A percentile compares a stretch with the other conserved stretches of the same genome.
These are phyloP conservation scores for Rhododendron ferrugineum DNA, from an alignment of 148 eudicot species.

Conservation along the genomic window DNA sequence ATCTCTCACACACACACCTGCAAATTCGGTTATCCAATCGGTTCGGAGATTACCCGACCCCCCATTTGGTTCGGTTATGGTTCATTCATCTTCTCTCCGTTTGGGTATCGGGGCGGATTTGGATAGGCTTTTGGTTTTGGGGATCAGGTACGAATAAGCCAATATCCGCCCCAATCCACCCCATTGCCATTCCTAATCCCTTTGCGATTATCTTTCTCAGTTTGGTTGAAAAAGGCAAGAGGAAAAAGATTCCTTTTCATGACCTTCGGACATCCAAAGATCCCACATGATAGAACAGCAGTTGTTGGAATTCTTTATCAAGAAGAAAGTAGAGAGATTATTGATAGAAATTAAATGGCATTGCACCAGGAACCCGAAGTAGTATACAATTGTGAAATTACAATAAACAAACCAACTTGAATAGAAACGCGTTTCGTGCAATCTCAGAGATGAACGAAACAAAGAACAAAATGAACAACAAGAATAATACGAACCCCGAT, in stretches of 20 bases:
- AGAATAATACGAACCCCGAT: conserved; percentile 4
- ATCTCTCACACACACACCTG: too few species aligned
- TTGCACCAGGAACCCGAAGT: neutral
- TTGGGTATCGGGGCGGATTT: too few species aligned
- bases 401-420: neutral
- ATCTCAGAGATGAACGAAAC: neutral
- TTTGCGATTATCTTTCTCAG: neutral
- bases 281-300: neutral
- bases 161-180: too few species aligned
- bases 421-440: neutral
- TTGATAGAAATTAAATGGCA: neutral
- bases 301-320: neutral
- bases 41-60: too few species aligned
- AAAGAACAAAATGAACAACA: neutral
- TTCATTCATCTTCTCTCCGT: too few species aligned
- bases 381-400: neutral
- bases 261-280: neutral
- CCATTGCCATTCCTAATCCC: neutral
- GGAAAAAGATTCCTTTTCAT: neutral
- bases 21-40: too few species aligned
- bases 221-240: neutral
- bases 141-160: too few species aligned
- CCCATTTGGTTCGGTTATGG: too few species aligned
- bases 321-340: neutral
- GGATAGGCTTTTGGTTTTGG: too few species aligned